Percentiles rank a stretch among this genome's conserved stretches.
Conservation (phyloP, 2,329 filamentous ascomycete species). For the Malbranchea cinnamomea region DNA sequence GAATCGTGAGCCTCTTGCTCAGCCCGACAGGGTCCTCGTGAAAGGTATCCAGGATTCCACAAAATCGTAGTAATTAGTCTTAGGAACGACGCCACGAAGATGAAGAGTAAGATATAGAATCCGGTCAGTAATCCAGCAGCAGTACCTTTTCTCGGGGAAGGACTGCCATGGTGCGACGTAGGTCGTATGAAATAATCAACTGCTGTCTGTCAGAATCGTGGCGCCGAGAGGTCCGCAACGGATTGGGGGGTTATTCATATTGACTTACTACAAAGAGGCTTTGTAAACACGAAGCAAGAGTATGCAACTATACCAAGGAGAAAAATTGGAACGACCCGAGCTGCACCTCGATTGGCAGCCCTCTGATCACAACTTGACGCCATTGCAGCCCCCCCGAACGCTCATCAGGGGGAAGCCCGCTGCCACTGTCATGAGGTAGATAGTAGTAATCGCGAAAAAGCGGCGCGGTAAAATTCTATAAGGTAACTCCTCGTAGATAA, state of each 20-base stretch:
- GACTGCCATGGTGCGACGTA: slow-evolving; percentile 19
- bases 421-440: too few relatives aligned
- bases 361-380: slow-evolving; percentile 24
- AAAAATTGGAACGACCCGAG: slow-evolving; percentile 54
- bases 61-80: slow-evolving; percentile 56
- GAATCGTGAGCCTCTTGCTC: slow-evolving; percentile 13
- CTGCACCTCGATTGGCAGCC: slow-evolving; percentile 42
- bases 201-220: too few relatives aligned
- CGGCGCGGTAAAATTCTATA: too few relatives aligned
- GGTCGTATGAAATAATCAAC: slow-evolving; percentile 56
- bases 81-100: slow-evolving; percentile 52
- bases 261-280: slow-evolving; percentile 50
- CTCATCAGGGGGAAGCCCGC: too few relatives aligned
- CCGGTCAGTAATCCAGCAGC: slow-evolving; percentile 57
- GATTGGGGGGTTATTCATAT: slow-evolving; percentile 1
- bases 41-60: slow-evolving; percentile 57
- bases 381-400: too few relatives aligned
- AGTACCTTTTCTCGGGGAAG: slow-evolving; percentile 33
- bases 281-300: slow-evolving; percentile 56
- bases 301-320: slow-evolving; percentile 53
- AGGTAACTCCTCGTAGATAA: too few relatives aligned
- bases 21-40: slow-evolving; percentile 38
- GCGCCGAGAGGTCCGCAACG: slow-evolving; percentile 3
- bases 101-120: slow-evolving; percentile 56
- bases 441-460: too few relatives aligned